Conservation (phyloP, 208 protist genomes). For the Angomonas desouzai region DNA sequence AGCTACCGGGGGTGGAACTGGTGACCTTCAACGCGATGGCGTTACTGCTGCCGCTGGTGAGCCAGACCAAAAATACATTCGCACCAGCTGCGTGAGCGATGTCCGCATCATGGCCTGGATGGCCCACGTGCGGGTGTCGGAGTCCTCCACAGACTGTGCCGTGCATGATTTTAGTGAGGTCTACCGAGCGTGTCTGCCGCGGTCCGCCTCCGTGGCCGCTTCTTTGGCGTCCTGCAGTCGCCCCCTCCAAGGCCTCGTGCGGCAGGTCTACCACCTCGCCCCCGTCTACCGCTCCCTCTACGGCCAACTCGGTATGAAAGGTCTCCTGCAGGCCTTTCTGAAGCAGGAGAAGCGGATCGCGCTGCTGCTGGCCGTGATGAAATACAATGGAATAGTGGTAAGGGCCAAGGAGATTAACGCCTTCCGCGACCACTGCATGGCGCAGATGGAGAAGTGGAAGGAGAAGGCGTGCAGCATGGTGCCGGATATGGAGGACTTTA, state of each 20-base stretch:
- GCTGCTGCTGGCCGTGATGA: conserved; percentile 69
- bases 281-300: conserved; percentile 79
- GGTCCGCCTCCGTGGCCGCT: background rate
- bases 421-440: conserved; percentile 44
- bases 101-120: conserved; percentile 86
- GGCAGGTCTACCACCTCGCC: conserved; percentile 71
- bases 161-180: conserved; percentile 23
- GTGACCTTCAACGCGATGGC: conserved; percentile 85
- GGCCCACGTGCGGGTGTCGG: conserved; percentile 17
- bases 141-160: background rate
- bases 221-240: background rate
- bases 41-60: conserved; percentile 56
- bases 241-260: conserved; percentile 36
- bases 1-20: conserved; percentile 79
- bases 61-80: conserved; percentile 39
- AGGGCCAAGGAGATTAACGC: conserved; percentile 56
- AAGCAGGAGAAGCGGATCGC: conserved; percentile 82
- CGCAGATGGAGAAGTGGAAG: conserved; percentile 43
- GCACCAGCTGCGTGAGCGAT: conserved; percentile 74
- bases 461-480: conserved; percentile 33
- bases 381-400: conserved; percentile 62
- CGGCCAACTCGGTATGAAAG: conserved; percentile 64
- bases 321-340: conserved; percentile 80
- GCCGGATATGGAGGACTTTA: conserved; percentile 62
- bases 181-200: conserved; percentile 11